These are phyloP conservation scores for Cryoendolithus antarcticus DNA, from an alignment of 2,329 filamentous ascomycete species.

Conservation along the genomic window DNA sequence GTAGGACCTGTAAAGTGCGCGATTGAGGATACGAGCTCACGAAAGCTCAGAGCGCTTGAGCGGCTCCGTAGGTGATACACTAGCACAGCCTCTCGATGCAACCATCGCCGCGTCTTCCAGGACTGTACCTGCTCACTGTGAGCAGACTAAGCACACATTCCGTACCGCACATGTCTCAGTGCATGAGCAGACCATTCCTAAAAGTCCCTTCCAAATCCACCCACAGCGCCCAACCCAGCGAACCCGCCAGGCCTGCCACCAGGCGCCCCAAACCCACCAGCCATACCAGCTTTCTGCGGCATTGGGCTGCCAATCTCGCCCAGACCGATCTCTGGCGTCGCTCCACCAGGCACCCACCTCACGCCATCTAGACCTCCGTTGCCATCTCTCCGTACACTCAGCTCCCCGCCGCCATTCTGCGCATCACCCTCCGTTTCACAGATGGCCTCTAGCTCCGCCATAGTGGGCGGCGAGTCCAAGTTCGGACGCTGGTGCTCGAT, in stretches of 20 bases:
- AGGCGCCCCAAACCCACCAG: conserved; percentile 19
- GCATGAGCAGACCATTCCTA: too few species aligned
- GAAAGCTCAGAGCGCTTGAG: too few species aligned
- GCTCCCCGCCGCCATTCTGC: conserved; percentile 81
- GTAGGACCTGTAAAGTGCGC: too few species aligned
- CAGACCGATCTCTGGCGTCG: conserved; percentile 22
- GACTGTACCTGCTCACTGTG: too few species aligned
- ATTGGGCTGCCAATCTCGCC: conserved; percentile 38
- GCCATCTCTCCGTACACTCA: conserved; percentile 47
- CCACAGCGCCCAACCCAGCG: conserved; percentile 16
- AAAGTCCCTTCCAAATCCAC: background rate
- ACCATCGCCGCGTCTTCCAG: too few species aligned
- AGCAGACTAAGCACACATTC: too few species aligned
- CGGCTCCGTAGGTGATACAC: too few species aligned
- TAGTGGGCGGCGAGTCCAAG: conserved; percentile 43
- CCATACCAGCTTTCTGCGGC: conserved; percentile 29
- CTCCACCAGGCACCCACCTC: conserved; percentile 27
- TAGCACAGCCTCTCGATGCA: too few species aligned
- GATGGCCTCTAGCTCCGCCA: conserved; percentile 64
- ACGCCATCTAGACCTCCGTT: conserved; percentile 18
- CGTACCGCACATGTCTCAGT: too few species aligned
- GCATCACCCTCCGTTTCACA: conserved; percentile 82
- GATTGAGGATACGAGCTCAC: too few species aligned
- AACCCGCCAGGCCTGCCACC: conserved; percentile 10
- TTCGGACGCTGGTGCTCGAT: conserved; percentile 52